Evolutionary conservation across 169 alveolate species (phyloP), one percentile per base, ranked within the genome.

Genomic region (Eimeria sp.): DNA sequence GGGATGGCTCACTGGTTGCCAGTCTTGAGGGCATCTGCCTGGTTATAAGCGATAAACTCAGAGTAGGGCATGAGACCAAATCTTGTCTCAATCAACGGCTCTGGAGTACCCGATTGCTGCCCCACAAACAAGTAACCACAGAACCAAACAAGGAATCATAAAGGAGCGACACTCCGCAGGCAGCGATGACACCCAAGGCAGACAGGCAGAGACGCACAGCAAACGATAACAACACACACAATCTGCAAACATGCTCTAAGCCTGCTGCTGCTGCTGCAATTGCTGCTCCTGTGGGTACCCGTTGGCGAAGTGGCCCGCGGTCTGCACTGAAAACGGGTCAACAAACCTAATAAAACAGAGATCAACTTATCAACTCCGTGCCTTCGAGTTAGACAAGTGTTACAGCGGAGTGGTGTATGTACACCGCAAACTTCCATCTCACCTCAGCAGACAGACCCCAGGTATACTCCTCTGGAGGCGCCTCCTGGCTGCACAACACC

Each of bases 31-130:
- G 89, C 54, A 65, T 47, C 61, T n/a, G 89, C 89, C 9, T 78
- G 89, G 54, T 78, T 78, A 11, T 45, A 65, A 30, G 63, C 34
- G 20, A 43, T 18, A 43, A 78, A 78, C 25, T 43, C 65, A 34
- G 89, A 78, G 89, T 78, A 78, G 34, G 89, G 89, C 89, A 78
- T 78, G 4, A 47, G 43, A 34, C 89, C 89, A 13, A 78, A 14
- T 78, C 89, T 40, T 11, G 89, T 78, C 89, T 78, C 67, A 45
- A 78, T 78, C 34, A 78, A 65, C 40, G 54, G 43, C 89, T 78
- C 89, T 22, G 65, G 40, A 30, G 13, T 47, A 11, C 34, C 65
- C 20, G 25, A 63, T 65, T 78, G 89, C 89, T 27, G 47, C 34
- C 47, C 51, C 84, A 27, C 51, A 73, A 25, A 73, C 51, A 45